A percentile compares a stretch with the other conserved stretches of the same genome.
Conservation (phyloP, 1,284 basidiomycete genomes). For the Pterulicium gracile region DNA sequence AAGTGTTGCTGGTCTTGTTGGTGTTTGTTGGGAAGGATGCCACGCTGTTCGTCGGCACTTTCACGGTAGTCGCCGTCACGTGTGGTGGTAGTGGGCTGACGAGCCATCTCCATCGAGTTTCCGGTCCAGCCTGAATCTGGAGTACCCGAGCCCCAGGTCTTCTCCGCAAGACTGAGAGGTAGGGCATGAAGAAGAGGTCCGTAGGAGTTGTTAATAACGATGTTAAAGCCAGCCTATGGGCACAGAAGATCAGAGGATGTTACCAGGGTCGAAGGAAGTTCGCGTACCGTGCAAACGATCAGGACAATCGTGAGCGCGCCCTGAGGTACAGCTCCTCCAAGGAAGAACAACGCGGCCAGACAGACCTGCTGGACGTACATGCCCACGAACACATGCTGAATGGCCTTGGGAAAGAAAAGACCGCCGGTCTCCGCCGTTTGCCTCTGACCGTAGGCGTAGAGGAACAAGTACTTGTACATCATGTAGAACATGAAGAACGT, state of each 20-base stretch:
- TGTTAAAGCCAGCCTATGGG: slow-evolving; percentile 52
- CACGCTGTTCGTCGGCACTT: neutral
- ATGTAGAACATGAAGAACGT: slow-evolving; percentile 82
- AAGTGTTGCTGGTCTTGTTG: too few relatives aligned
- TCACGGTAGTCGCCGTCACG: neutral
- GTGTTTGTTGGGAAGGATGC: neutral
- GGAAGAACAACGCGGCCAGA: slow-evolving; percentile 81
- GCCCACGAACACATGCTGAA: slow-evolving; percentile 90
- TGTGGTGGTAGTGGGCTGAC: slow-evolving; percentile 3
- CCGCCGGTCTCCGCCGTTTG: slow-evolving; percentile 80
- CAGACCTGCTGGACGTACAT: slow-evolving; percentile 82
- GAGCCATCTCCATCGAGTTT: neutral
- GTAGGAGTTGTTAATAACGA: slow-evolving; percentile 59
- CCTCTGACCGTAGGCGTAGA: slow-evolving; percentile 73
- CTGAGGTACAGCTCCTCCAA: slow-evolving; percentile 63
- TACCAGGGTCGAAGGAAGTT: slow-evolving; percentile 8
- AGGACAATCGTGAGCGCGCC: slow-evolving; percentile 79
- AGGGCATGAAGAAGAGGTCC: slow-evolving; percentile 54
- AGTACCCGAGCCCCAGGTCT: slow-evolving; percentile 34
- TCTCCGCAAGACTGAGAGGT: slow-evolving; percentile 70
- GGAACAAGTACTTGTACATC: slow-evolving; percentile 85
- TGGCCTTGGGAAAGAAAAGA: slow-evolving; percentile 90
- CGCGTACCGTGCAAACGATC: slow-evolving; percentile 65
- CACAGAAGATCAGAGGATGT: slow-evolving; percentile 12
- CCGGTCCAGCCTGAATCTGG: slow-evolving; percentile 7